Percentiles rank a stretch among this genome's conserved stretches.
Evolutionary conservation across 805 yeast genomes (phyloP).

Genomic region (Lachancea lanzarotensis): DNA sequence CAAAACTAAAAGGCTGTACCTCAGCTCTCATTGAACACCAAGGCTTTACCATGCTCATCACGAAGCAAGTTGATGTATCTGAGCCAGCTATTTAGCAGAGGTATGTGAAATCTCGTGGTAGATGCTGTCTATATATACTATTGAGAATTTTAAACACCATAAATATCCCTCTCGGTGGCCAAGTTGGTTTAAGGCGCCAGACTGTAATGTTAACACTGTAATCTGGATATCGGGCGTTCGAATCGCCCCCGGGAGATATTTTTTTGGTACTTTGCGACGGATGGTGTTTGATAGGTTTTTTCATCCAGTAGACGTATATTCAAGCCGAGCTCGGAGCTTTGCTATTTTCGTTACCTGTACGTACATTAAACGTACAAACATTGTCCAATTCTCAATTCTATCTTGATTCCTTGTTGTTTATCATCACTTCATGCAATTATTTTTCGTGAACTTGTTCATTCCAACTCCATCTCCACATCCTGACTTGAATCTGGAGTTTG

Average conservation of each 20-base stretch:
- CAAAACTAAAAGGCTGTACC: too few species aligned
- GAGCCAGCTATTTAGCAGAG: neutral
- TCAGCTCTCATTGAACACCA: too few species aligned
- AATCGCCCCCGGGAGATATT: slow-evolving; percentile 33
- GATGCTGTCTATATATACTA: neutral
- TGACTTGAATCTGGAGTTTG: slow-evolving; percentile 3
- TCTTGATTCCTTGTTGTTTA: neutral
- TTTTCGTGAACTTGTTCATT: neutral
- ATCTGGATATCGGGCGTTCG: slow-evolving; percentile 35
- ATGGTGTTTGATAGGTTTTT: too few species aligned
- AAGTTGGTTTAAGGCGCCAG: slow-evolving; percentile 35
- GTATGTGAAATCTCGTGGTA: neutral
- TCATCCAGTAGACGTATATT: too few species aligned
- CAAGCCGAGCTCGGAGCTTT: too few species aligned
- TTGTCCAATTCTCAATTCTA: neutral
- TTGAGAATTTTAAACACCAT: neutral
- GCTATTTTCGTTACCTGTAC: too few species aligned
- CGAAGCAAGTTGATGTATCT: neutral
- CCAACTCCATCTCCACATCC: slow-evolving; percentile 3
- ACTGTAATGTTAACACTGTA: slow-evolving; percentile 27
- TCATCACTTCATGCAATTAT: neutral
- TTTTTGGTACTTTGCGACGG: too few species aligned
- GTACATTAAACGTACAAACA: too few species aligned
- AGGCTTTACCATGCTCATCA: neutral
- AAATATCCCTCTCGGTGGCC: slow-evolving; percentile 29